Evolutionary conservation across 2,329 filamentous ascomycete species (phyloP).

Genomic region (Colletotrichum sp.): DNA sequence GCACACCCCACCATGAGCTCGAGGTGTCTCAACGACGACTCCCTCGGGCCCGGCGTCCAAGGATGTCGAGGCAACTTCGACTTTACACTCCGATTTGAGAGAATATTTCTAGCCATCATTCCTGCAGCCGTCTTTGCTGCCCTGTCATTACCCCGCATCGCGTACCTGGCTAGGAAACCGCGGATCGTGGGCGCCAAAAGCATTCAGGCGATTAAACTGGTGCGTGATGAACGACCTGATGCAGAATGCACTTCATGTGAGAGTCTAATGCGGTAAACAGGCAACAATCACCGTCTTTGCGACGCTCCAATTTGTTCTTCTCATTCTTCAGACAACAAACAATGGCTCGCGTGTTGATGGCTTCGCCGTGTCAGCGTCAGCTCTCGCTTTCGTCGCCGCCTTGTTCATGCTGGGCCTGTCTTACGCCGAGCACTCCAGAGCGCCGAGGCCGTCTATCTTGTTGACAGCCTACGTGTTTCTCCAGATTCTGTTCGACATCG

Average conservation of each 20-base stretch:
- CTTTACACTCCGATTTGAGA: conserved; percentile 49
- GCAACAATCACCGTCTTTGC: conserved; percentile 28
- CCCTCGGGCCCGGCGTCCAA: conserved; percentile 41
- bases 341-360: conserved; percentile 21
- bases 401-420: conserved; percentile 34
- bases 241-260: too few relatives aligned
- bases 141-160: conserved; percentile 32
- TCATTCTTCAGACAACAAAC: conserved; percentile 32
- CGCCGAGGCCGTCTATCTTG: conserved; percentile 46
- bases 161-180: conserved; percentile 30
- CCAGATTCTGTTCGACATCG: conserved; percentile 48
- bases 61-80: conserved; percentile 48
- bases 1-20: neutral
- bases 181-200: conserved; percentile 32
- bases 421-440: conserved; percentile 31
- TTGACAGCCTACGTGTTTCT: conserved; percentile 45
- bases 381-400: conserved; percentile 32
- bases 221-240: neutral
- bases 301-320: conserved; percentile 33
- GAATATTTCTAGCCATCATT: conserved; percentile 42
- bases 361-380: conserved; percentile 31
- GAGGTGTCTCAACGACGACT: conserved; percentile 32
- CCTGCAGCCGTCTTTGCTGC: conserved; percentile 40
- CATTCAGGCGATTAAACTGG: conserved; percentile 30
- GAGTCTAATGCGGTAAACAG: neutral